Evolutionary conservation across 2,329 filamentous ascomycete genomes (phyloP).

Genomic region (Tolypocladium tundrense): DNA sequence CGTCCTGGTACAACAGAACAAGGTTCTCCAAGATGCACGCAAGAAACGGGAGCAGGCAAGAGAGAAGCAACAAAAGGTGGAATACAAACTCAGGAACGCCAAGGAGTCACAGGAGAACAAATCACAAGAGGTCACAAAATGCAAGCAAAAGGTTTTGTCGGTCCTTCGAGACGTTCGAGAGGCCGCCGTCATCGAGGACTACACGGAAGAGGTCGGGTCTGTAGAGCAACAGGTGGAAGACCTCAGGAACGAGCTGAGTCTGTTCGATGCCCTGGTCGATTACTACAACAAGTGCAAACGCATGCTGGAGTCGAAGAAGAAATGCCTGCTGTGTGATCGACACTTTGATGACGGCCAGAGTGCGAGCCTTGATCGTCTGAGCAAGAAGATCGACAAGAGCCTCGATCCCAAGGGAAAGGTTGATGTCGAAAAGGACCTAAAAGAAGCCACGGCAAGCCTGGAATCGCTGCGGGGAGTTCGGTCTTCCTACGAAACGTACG

Average conservation of each 20-base stretch:
- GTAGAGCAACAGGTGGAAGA: constrained; percentile 49
- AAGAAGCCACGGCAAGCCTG: constrained; percentile 37
- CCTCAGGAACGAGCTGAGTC: constrained; percentile 55
- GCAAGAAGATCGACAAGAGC: constrained; percentile 55
- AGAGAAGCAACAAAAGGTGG: constrained; percentile 66
- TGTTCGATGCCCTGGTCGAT: constrained; percentile 57
- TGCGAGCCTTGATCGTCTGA: constrained; percentile 50
- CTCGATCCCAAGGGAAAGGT: constrained; percentile 53
- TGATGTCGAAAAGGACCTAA: constrained; percentile 51
- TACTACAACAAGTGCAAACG: constrained; percentile 63
- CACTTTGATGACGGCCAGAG: constrained; percentile 51
- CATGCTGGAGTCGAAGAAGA: constrained; percentile 55
- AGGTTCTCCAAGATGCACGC: constrained; percentile 53
- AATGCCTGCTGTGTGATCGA: constrained; percentile 68
- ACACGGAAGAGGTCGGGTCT: constrained; percentile 37
- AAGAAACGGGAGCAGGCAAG: constrained; percentile 59
- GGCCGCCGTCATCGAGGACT: constrained; percentile 41
- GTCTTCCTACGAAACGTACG: constrained; percentile 63
- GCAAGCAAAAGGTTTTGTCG: constrained; percentile 44
- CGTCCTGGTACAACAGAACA: constrained; percentile 45
- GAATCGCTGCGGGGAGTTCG: constrained; percentile 52
- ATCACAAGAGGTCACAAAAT: constrained; percentile 49
- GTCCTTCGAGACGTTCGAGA: constrained; percentile 36
- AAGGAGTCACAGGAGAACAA: constrained; percentile 57
- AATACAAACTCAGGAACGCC: constrained; percentile 58